A percentile compares a stretch with the other conserved stretches of the same genome.
Conservation (phyloP, 768 basidiomycete species). For the Pilatotrama ljubarskyi region DNA sequence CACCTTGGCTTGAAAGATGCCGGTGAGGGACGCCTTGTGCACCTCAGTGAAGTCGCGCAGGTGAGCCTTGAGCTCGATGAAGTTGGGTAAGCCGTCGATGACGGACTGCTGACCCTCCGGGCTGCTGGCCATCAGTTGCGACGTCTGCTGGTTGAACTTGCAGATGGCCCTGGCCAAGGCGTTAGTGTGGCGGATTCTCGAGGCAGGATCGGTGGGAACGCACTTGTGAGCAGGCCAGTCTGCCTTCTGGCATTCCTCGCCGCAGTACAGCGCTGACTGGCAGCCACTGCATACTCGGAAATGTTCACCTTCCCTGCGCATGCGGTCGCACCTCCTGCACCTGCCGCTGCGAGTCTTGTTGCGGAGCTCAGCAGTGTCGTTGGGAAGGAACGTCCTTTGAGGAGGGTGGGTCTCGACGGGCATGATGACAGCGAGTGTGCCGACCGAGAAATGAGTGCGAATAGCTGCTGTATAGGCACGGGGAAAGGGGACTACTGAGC, state of each 20-base stretch:
- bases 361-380: not conserved
- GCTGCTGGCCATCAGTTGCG: not conserved
- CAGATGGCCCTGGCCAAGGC: not conserved
- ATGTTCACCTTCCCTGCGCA: not conserved
- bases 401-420: not conserved
- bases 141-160: not conserved
- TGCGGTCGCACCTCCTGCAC: not conserved
- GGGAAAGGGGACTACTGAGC: too few relatives aligned
- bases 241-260: not conserved
- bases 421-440: too few relatives aligned
- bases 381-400: not conserved
- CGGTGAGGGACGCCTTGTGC: not conserved
- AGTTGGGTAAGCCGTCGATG: not conserved
- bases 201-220: not conserved
- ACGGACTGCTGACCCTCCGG: not conserved
- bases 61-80: not conserved
- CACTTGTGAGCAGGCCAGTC: constrained; percentile 1
- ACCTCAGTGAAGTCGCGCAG: not conserved
- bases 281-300: not conserved
- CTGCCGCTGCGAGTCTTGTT: constrained; percentile 1
- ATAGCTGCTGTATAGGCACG: too few relatives aligned
- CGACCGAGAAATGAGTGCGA: too few relatives aligned
- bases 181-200: too few relatives aligned
- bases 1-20: not conserved
- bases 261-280: not conserved